Evolutionary conservation across 179 eudicot species (phyloP), one percentile per base, ranked within the genome.

Genomic region (Spinacia oleracea): DNA sequence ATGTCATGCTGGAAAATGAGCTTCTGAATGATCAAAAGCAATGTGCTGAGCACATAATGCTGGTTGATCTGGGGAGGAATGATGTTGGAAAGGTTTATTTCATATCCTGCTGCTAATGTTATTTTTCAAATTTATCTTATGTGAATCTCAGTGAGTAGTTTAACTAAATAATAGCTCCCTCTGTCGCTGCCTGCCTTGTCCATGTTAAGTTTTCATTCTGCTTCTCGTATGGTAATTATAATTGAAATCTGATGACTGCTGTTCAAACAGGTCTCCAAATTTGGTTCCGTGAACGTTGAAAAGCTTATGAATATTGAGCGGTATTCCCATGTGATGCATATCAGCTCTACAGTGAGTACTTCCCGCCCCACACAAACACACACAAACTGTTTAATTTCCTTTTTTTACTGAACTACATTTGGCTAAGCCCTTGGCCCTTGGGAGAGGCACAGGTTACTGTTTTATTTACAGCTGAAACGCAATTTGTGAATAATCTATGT

Each of bases 241-340:
- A 81, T 64, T 15, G 76, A 40, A 32, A 60, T 70, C 74, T 78
- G 74, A 64, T 63, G 3, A 65, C 34, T 51, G 79, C 9, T 65
- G 48, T 82, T 79, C 42, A 42, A 77, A 80, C 89, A 96, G 99
- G 97, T 96, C 64, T 92, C 98, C 1, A 90, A 91, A 82, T 81
- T 94, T 82, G 99, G 99, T 81, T 92, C 98, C 32, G 99, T 96
- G 82, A 88, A 90, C 40, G 99, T 96, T 50, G 99, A 94, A 80
- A 94, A 88, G 85, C 94, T 90, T 46, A 96, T 96, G 99, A 92
- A 90, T 53, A 83, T 96, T 69, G 99, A 96, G 86, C 90, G 92
- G 38, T 96, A 96, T 82, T 96, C 99, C 72, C 99, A 96, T 82
- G 98, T 96, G 87, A 96, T 96, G 99, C 99, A 96, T 84, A 93